Base-by-base conservation (phyloP, 2,329 filamentous ascomycete genomes). In the Exophiala bonariae region DNA sequence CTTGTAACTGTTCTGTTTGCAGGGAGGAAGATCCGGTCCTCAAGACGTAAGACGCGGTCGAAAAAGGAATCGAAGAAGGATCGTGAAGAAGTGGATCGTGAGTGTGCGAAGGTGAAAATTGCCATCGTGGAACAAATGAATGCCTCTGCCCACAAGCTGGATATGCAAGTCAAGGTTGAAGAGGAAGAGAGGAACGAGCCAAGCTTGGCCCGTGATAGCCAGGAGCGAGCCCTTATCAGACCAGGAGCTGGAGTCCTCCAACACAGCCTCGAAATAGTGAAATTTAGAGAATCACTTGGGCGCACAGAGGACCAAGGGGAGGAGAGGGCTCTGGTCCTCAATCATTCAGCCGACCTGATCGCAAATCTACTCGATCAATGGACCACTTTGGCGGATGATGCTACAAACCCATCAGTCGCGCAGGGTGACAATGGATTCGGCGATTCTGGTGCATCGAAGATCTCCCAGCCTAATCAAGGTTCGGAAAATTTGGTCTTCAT, bases 51-150 rank as follows among this genome's bases (percentile, higher is more conserved):
- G n/a, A 36, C 8, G 14, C 9, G 11, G 14, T 23, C 44, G 7
- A n/a, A n/a, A n/a, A 34, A 33, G 16, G 30, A 41, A 9, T 13
- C 19, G 5, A 37, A 26, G 3, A 14, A n/a, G n/a, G n/a, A n/a
- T n/a, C n/a, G n/a, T n/a, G n/a, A 41, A 3, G 31, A 41, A 7
- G n/a, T 33, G n/a, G 14, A 20, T 13, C 16, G 17, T 4, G 32
- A 47, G 19, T 17, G 23, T 14, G n/a, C 19, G 19, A 47, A 39
- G 30, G 44, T 31, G 28, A 26, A 41, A 28, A 47, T 23, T 41
- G 44, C 44, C 17, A 17, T 47, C 18, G 18, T 47, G 3, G 44
- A 44, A n/a, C 41, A 44, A 20, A 16, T 44, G 11, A 44, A 44
- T 17, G 41, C 41, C 18, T 16, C 30, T 18, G 18, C 30, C 17